phyloP scores from a whole-genome alignment of 805 yeast species.

The Candida bentonensis region DNA sequence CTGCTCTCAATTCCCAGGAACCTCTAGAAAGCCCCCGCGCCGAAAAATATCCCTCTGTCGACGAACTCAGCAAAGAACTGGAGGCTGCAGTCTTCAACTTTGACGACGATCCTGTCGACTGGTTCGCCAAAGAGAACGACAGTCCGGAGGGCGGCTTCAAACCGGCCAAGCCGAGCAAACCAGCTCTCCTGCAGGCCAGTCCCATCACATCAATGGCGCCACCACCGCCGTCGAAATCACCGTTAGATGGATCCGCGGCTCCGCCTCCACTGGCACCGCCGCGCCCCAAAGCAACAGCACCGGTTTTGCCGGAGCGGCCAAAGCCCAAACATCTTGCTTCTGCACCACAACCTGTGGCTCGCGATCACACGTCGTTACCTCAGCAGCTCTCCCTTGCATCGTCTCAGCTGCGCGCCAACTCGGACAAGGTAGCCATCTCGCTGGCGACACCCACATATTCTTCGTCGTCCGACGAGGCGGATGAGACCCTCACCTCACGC shows the following conservation, averaged over 20 bases:
- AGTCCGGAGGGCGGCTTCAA: not conserved
- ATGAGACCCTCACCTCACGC: not conserved
- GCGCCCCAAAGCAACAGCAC: constrained; percentile 4
- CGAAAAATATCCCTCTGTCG: constrained; percentile 21
- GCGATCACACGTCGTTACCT: not conserved
- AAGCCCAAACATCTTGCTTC: not conserved
- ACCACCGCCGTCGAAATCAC: not conserved
- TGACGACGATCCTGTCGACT: not conserved
- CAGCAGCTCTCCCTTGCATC: constrained; percentile 1
- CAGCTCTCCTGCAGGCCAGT: constrained; percentile 4
- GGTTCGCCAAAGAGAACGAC: constrained; percentile 1
- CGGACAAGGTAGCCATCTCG: not conserved
- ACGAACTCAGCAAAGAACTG: constrained; percentile 16
- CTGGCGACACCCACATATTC: not conserved
- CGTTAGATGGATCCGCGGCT: not conserved
- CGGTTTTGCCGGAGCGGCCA: not conserved
- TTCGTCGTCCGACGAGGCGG: not conserved
- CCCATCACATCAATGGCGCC: not conserved
- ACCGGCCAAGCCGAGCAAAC: constrained; percentile 3
- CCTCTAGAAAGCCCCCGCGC: constrained; percentile 1
- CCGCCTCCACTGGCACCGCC: constrained; percentile 5
- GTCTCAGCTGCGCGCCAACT: not conserved
- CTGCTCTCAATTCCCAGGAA: not conserved
- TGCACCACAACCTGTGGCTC: not conserved
- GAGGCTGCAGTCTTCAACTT: constrained; percentile 9